phyloP scores from a whole-genome alignment of 179 eudicot genomes.

The Silene coronaria region DNA sequence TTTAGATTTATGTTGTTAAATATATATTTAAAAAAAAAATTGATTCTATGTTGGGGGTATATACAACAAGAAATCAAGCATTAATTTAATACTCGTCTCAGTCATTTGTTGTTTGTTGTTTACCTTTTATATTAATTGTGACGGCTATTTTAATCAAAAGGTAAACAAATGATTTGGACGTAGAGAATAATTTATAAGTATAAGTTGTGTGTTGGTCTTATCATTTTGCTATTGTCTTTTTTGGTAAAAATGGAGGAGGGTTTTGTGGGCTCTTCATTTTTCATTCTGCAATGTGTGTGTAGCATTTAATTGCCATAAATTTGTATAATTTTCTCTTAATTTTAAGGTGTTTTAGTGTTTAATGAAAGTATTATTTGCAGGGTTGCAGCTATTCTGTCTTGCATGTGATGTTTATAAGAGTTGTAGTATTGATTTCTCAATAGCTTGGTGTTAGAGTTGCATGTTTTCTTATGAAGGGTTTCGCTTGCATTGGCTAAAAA shows the following conservation, averaged over 20 bases:
- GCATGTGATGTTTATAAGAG: constrained; percentile 30
- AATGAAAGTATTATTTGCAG: constrained; percentile 22
- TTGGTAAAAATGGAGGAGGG: constrained; percentile 14
- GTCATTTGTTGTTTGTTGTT: no score
- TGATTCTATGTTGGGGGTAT: constrained; percentile 7
- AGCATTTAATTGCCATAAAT: not conserved
- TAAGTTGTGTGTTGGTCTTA: not conserved
- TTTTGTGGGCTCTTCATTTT: constrained; percentile 3
- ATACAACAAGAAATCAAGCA: not conserved
- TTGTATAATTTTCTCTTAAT: not conserved
- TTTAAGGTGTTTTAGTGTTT: constrained; percentile 16
- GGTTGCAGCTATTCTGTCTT: constrained; percentile 20
- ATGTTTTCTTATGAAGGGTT: constrained; percentile 21
- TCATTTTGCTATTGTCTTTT: not conserved
- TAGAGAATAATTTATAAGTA: no score
- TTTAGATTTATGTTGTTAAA: constrained; percentile 6
- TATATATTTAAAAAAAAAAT: no score
- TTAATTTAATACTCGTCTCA: no score
- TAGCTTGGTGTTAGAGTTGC: constrained; percentile 17
- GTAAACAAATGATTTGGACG: no score
- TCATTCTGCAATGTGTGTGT: not conserved
- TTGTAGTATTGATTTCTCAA: constrained; percentile 15
- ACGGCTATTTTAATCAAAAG: no score
- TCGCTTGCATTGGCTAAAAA: constrained; percentile 21
- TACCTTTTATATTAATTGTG: no score